Evolutionary conservation across 2,329 filamentous ascomycete species (phyloP).

Genomic region (Alternaria brassicicola): DNA sequence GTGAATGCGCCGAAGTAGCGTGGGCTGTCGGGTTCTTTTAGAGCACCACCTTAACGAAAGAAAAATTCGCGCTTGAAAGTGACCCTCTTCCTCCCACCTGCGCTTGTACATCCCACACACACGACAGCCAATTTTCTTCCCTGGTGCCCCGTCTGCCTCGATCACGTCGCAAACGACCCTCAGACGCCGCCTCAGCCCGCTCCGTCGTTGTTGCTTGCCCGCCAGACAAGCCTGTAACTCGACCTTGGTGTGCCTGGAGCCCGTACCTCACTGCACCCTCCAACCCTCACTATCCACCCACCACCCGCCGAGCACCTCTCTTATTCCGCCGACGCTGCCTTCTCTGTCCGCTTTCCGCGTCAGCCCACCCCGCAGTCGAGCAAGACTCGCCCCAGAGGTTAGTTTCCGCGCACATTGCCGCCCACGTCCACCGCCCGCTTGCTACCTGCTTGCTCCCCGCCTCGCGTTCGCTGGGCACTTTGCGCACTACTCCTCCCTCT

Average conservation of each 20-base stretch:
- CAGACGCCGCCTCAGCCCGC: constrained; percentile 35
- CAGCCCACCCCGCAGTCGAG: constrained; percentile 15
- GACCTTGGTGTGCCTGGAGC: constrained; percentile 38
- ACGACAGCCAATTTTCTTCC: constrained; percentile 43
- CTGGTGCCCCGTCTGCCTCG: constrained; percentile 36
- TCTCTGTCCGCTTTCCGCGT: constrained; percentile 10
- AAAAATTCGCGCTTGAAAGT: constrained; percentile 30
- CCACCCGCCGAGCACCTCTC: constrained; percentile 16
- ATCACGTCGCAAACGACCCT: constrained; percentile 28
- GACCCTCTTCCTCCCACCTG: constrained; percentile 32
- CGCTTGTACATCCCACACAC: constrained; percentile 40
- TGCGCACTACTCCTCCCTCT: constrained; percentile 8
- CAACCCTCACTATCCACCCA: constrained; percentile 17
- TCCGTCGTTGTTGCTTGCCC: constrained; percentile 26
- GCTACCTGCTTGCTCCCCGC: constrained; percentile 18
- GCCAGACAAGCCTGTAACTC: constrained; percentile 17
- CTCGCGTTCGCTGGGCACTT: constrained; percentile 19
- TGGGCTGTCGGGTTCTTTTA: constrained; percentile 19
- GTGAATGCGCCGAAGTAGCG: constrained; percentile 24
- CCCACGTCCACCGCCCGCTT: constrained; percentile 19
- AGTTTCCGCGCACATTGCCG: constrained; percentile 27
- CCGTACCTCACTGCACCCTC: constrained; percentile 19
- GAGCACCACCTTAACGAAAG: constrained; percentile 23
- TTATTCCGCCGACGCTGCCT: constrained; percentile 11
- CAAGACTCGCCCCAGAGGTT: constrained; percentile 31